Evolutionary conservation across 148 eudicot species (phyloP).

Genomic region (Diospyros kaki): DNA sequence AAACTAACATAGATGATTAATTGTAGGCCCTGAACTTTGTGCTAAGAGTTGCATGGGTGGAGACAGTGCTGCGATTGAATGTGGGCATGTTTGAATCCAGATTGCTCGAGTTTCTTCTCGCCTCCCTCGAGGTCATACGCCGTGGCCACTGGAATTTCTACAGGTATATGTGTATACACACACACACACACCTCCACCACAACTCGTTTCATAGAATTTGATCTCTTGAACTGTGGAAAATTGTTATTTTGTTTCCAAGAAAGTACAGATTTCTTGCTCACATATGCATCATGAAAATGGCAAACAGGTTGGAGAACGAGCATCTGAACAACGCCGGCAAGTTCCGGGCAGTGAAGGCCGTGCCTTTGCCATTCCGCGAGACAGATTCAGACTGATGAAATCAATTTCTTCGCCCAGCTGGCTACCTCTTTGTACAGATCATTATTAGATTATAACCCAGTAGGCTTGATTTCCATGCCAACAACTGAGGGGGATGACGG

Average conservation of each 20-base stretch:
- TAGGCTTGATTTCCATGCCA: background rate
- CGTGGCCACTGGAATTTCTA: constrained; percentile 99
- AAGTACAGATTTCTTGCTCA: too few relatives aligned
- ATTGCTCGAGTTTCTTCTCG: constrained; percentile 70
- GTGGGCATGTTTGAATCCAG: constrained; percentile 51
- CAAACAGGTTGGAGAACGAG: constrained; percentile 79
- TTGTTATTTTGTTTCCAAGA: background rate
- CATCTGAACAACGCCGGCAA: constrained; percentile 87
- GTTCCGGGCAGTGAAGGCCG: constrained; percentile 76
- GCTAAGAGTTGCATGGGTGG: constrained; percentile 84
- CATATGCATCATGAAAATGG: background rate
- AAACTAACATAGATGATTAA: background rate
- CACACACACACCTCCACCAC: too few relatives aligned
- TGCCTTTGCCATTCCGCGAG: constrained; percentile 86
- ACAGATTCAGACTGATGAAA: constrained; percentile 60
- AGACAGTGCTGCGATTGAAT: constrained; percentile 59
- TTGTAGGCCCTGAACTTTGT: constrained; percentile 67
- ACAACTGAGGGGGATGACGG: background rate
- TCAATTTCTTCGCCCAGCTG: background rate
- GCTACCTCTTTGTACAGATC: background rate
- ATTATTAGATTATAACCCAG: constrained; percentile 3
- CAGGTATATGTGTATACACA: constrained; percentile 34
- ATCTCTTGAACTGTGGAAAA: background rate
- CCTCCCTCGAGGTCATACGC: constrained; percentile 90
- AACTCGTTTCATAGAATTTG: too few relatives aligned